These are phyloP conservation scores for Cryptosporidium ryanae DNA, from an alignment of 169 alveolate species.

Conservation along the genomic window DNA sequence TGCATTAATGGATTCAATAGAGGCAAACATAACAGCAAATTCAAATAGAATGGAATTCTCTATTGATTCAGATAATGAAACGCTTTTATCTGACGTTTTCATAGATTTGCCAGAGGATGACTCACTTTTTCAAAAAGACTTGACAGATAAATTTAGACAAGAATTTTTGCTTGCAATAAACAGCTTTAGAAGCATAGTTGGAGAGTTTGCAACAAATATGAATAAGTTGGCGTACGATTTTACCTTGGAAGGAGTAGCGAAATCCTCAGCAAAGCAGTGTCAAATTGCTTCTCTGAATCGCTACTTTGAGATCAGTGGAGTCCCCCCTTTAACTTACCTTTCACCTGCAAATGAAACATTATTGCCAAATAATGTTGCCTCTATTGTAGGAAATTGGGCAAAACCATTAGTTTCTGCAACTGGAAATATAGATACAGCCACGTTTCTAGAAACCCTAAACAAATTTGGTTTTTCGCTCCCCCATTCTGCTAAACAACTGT, in stretches of 20 bases:
- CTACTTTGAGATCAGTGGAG: conserved; percentile 56
- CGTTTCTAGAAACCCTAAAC: conserved; percentile 20
- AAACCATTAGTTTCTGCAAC: conserved; percentile 50
- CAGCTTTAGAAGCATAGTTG: conserved; percentile 67
- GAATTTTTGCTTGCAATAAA: conserved; percentile 66
- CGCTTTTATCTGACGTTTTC: conserved; percentile 56
- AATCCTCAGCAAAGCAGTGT: conserved; percentile 62
- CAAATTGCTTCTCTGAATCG: conserved; percentile 59
- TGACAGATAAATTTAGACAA: conserved; percentile 66
- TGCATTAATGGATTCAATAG: conserved; percentile 45
- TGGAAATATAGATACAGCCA: conserved; percentile 30
- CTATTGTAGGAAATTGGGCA: conserved; percentile 68
- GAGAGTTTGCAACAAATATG: conserved; percentile 71
- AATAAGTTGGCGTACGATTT: conserved; percentile 65
- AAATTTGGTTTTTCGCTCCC: conserved; percentile 30
- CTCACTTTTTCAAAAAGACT: conserved; percentile 21
- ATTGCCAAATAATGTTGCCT: conserved; percentile 69
- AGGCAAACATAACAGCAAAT: conserved; percentile 49
- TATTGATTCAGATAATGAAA: conserved; percentile 21
- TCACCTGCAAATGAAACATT: conserved; percentile 68
- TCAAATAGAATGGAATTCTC: conserved; percentile 53
- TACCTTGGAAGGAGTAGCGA: conserved; percentile 63
- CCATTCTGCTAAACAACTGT: conserved; percentile 36
- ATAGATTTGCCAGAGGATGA: conserved; percentile 61
- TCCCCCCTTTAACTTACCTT: conserved; percentile 63